Percentiles rank a stretch among this genome's conserved stretches.
Evolutionary conservation across 306 rosid species (phyloP).

Genomic region (Morella rubra): DNA sequence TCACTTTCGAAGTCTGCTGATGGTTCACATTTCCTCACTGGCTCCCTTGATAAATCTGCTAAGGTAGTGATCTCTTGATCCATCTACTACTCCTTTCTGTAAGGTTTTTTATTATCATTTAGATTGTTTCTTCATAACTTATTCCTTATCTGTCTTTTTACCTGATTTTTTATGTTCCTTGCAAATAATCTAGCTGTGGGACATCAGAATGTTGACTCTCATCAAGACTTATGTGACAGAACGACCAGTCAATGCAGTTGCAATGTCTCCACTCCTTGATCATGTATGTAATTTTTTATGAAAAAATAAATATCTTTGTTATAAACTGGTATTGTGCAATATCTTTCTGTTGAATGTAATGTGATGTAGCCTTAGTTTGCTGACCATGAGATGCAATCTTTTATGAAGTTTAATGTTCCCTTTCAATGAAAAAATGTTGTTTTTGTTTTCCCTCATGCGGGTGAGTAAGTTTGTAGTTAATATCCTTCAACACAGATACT

Average conservation of each 20-base stretch:
- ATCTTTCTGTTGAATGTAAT: neutral
- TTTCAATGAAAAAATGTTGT: neutral
- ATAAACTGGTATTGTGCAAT: neutral
- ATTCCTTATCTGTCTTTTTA: neutral
- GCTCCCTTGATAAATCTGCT: constrained; percentile 90
- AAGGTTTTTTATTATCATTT: neutral
- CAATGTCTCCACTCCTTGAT: constrained; percentile 88
- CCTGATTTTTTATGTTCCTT: constrained; percentile 7
- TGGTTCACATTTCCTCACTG: constrained; percentile 83
- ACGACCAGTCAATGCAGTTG: constrained; percentile 94
- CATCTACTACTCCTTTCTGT: neutral
- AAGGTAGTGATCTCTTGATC: constrained; percentile 39
- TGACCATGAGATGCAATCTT: neutral
- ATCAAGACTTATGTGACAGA: constrained; percentile 85
- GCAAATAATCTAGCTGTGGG: constrained; percentile 69
- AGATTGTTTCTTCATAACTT: neutral
- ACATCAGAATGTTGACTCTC: constrained; percentile 73
- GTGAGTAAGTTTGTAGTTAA: neutral
- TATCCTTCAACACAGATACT: neutral
- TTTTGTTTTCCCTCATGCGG: neutral
- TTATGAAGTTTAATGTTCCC: neutral
- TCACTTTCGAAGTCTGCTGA: constrained; percentile 69
- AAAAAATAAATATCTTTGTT: neutral
- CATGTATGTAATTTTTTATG: constrained; percentile 61
- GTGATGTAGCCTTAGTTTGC: neutral